Evolutionary conservation across 1,284 basidiomycete species (phyloP), one percentile per base, ranked within the genome.

Genomic region (Cerrena zonata): DNA sequence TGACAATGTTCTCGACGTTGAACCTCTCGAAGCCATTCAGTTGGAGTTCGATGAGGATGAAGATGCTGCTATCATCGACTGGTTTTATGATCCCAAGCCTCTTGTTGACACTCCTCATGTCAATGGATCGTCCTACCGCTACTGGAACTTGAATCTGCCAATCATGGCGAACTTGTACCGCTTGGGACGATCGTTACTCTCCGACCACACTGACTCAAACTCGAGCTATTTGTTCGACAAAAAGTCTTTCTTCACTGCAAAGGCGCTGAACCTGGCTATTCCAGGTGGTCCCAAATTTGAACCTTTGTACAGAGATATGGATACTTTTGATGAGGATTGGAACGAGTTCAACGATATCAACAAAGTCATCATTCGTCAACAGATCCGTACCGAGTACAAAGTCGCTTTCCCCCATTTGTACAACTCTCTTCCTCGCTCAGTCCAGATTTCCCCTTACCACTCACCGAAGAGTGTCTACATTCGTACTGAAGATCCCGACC

Each of bases 261-360:
- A 99, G 73, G 91, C 91, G 10, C 78, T 99, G 58, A 99, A 98
- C 71, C 90, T 98, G 80, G 96, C 95, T 43, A 95, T 99, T 57
- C 96, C 96, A 0, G 96, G 96, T 56, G 96, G 96, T 51, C 96
- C 94, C 2, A 98, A 98, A 69, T 99, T 98, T 58, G 94, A 97
- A 75, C 94, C 91, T 22, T 71, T 94, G 26, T 90, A 90, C 71
- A 84, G 94, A 45, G 96, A 99, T 64, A 94, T 94, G 81, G 96
- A 99, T 63, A 80, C 89, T 10, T 97, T 93, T 62, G 96, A 99
- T 64, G 95, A 99, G 69, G 96, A 99, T 66, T 99, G 96, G 94
- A 98, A 98, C 71, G 95, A 99, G 70, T 99, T 99, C 65, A 99
- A 99, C 67, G 96, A 99, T 67, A 97, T 99, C 70, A 95, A 97